These are phyloP conservation scores for Monosporascus sp. DNA, from an alignment of 2,329 filamentous ascomycete genomes.

Conservation along the genomic window DNA sequence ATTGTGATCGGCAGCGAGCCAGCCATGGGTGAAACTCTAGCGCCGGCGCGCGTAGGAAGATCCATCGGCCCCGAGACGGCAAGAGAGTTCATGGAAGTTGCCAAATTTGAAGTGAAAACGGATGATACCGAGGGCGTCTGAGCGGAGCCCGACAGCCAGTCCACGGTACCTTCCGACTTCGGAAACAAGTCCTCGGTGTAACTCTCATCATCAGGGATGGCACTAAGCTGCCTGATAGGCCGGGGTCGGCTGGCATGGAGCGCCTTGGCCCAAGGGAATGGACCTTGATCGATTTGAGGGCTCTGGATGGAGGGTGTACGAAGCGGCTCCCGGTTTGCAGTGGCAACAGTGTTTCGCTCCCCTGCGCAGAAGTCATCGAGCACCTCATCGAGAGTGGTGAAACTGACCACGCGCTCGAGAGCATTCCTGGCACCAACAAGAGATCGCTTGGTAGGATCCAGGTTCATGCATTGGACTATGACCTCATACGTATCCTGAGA, in stretches of 20 bases:
- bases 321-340: conserved; percentile 88
- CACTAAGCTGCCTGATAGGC: conserved; percentile 75
- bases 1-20: conserved; percentile 75
- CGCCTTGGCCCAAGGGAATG: conserved; percentile 94
- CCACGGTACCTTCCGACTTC: conserved; percentile 64
- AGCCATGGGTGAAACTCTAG: conserved; percentile 54
- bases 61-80: conserved; percentile 45
- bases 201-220: conserved; percentile 73
- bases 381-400: conserved; percentile 87
- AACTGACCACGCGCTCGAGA: conserved; percentile 75
- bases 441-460: conserved; percentile 87
- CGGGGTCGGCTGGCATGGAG: conserved; percentile 70
- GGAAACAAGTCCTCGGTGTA: conserved; percentile 84
- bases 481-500: conserved; percentile 97
- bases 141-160: conserved; percentile 73
- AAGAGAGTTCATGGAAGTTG: conserved; percentile 73
- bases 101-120: conserved; percentile 75
- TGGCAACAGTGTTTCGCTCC: conserved; percentile 70
- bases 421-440: conserved; percentile 72
- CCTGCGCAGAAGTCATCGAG: conserved; percentile 91
- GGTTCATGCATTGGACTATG: conserved; percentile 80
- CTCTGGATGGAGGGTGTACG: conserved; percentile 93
- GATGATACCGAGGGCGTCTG: conserved; percentile 81
- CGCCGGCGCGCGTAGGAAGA: conserved; percentile 38
- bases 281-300: conserved; percentile 71